Percentiles rank a stretch among this genome's conserved stretches.
Conservation (phyloP, 78 protist species). For the Dictyostelium purpureum region DNA sequence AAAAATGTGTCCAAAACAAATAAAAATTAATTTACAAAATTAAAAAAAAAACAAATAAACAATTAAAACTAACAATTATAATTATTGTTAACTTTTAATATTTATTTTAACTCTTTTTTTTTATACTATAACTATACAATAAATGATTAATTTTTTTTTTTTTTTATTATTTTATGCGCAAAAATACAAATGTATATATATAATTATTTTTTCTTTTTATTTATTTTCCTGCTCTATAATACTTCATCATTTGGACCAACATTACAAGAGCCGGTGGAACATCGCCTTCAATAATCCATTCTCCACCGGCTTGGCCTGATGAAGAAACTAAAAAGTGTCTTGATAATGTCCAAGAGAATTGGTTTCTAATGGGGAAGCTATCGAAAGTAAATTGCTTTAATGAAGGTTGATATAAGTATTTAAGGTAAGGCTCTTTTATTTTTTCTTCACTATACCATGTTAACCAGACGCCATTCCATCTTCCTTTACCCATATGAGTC, state of each 20-base stretch:
- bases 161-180: too few species aligned
- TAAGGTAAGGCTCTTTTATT: constrained; percentile 36
- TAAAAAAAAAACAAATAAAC: too few species aligned
- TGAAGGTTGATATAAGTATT: constrained; percentile 47
- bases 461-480: constrained; percentile 77
- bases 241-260: constrained; percentile 78
- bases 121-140: too few species aligned
- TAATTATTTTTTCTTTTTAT: too few species aligned
- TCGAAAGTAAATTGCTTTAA: constrained; percentile 39
- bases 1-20: too few species aligned
- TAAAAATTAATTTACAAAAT: too few species aligned
- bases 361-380: constrained; percentile 37
- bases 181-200: too few species aligned
- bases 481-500: constrained; percentile 21
- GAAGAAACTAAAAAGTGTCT: constrained; percentile 66
- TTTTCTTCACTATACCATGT: constrained; percentile 47
- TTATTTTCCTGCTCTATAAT: neutral
- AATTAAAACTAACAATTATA: too few species aligned
- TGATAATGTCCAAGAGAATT: constrained; percentile 69
- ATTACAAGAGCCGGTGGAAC: constrained; percentile 69
- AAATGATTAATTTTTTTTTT: too few species aligned
- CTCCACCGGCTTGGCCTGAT: constrained; percentile 39
- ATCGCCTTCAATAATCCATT: constrained; percentile 69
- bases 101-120: too few species aligned
- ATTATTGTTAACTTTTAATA: too few species aligned